Base-by-base conservation (phyloP, 1,284 basidiomycete genomes). In the Papiliotrema laurentii region DNA sequence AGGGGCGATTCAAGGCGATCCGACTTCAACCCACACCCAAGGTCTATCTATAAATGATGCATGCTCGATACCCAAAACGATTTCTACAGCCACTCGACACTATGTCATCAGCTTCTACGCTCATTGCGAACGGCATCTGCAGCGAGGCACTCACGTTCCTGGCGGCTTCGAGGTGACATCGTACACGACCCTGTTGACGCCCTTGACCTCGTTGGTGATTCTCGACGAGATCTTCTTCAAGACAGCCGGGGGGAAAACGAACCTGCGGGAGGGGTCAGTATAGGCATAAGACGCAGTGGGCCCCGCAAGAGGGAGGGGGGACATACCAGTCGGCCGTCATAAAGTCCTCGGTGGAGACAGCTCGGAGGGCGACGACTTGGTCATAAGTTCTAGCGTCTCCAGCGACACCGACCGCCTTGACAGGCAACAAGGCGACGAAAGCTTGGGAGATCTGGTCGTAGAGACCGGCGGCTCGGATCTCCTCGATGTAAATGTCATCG, bases 121-220 rank as follows among this genome's bases (percentile, higher is more conserved):
- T n/a, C 10, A 9, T n/a, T 38, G 10, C 6, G 14, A 27, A 14
- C 18, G 41, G 21, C 25, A 9, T 37, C 31, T 41, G 48, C 30
- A 39, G 39, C 22, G 35, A 19, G 25, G n/a, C 33, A 77, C 78
- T 69, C 73, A 77, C 59, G 80, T 80, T 56, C 88, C 90, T 47
- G 96, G 94, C 35, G 94, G 96, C 77, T 99, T 98, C 53, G 88
- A 92, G 14, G 94, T 96, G 53, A 98, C 90, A 71, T 99, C 96
- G 71, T 96, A 96, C 5, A 87, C 89, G 39, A 94, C 87, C 37
- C 91, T 84, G 76, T 96, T 96, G 68, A 97, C 84, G 22, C 94
- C 94, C 51, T 70, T 68, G 54, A 74, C 71, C 76, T 99, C 96
- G 75, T 98, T 99, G 38, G 96, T 99, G 65, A 99, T 98, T 48